Evolutionary conservation across 1,284 basidiomycete species (phyloP).

Genomic region (Rhizopogon parksii): DNA sequence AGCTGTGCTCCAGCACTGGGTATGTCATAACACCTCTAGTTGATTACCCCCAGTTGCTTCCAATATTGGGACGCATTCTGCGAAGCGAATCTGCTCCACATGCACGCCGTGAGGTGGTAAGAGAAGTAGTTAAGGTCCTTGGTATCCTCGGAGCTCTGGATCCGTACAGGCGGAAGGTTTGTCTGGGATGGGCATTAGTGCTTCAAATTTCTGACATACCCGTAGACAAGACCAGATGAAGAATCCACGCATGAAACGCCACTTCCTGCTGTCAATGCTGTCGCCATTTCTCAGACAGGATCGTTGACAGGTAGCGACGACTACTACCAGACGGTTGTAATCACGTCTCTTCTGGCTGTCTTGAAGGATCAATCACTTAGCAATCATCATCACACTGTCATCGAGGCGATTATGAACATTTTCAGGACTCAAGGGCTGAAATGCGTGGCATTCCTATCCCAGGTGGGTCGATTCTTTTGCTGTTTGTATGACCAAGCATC

Average conservation of each 20-base stretch:
- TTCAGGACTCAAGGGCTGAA: slow-evolving; percentile 98
- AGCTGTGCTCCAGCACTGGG: slow-evolving; percentile 93
- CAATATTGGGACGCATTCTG: slow-evolving; percentile 81
- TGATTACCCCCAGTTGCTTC: slow-evolving; percentile 88
- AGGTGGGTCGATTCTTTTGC: slow-evolving; percentile 44
- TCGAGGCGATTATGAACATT: slow-evolving; percentile 98
- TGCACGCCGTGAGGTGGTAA: slow-evolving; percentile 81
- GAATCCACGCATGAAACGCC: slow-evolving; percentile 68
- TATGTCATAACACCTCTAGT: slow-evolving; percentile 91
- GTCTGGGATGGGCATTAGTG: slow-evolving; percentile 10
- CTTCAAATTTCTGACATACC: slow-evolving; percentile 8
- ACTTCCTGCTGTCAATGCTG: slow-evolving; percentile 54
- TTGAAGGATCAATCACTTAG: slow-evolving; percentile 85
- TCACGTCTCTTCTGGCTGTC: slow-evolving; percentile 84
- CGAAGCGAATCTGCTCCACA: slow-evolving; percentile 63
- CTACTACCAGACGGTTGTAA: slow-evolving; percentile 96
- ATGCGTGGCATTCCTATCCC: slow-evolving; percentile 93
- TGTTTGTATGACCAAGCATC: background rate
- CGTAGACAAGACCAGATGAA: slow-evolving; percentile 67
- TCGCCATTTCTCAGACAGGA: slow-evolving; percentile 41
- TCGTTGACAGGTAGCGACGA: slow-evolving; percentile 69
- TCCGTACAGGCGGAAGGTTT: slow-evolving; percentile 89
- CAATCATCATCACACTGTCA: slow-evolving; percentile 86
- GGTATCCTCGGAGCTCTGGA: slow-evolving; percentile 98
- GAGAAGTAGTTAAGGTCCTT: slow-evolving; percentile 90